Base-by-base conservation (phyloP, 2,329 filamentous ascomycete species). In the Rutstroemia sp. region DNA sequence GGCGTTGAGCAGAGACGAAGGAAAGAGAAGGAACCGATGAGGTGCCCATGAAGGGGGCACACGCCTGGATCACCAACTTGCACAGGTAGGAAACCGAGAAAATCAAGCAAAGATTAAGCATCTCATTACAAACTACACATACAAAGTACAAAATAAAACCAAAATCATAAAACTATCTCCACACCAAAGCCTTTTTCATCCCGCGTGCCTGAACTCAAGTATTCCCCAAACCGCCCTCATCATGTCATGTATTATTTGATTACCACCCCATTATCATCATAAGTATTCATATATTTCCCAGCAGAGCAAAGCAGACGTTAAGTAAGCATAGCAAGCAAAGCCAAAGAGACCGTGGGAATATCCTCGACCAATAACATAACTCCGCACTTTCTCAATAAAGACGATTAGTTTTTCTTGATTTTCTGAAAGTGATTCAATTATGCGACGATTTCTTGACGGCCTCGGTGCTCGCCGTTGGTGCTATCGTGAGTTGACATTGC, bases 401-500 rank as follows among this genome's bases (percentile, higher is more conserved):
- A 56, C 50, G 48, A 51, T 51, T 54, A 42, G 40, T 23, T 8
- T 12, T 50, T 40, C 23, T 36, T 51, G 40, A 36, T 56, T 45
- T 48, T 21, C 54, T 52, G 30, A 48, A 27, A n/a, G 10, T 19
- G n/a, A 46, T 51, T 58, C 36, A 1, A 30, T 30, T 39, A 54
- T 53, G 21, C 74, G 44, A 82, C 67, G 46, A 62, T 57, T 63
- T 82, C 77, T 48, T 76, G 75, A 48, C 80, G 78, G 19, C 81
- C 80, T 48, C 79, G 76, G 56, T 70, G 75, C 70, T 86, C 82
- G 54, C 78, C 78, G 58, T 82, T 81, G 51, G 82, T 76, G 47
- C 75, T 78, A 49, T 78, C 79, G n/a, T 78, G 68, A 21, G 76
- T 71, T n/a, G 78, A 81, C 59, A 75, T 73, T 45, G 73, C 73